Base-by-base conservation (phyloP, 345 rosid genomes). In the Lumnitzera racemosa region DNA sequence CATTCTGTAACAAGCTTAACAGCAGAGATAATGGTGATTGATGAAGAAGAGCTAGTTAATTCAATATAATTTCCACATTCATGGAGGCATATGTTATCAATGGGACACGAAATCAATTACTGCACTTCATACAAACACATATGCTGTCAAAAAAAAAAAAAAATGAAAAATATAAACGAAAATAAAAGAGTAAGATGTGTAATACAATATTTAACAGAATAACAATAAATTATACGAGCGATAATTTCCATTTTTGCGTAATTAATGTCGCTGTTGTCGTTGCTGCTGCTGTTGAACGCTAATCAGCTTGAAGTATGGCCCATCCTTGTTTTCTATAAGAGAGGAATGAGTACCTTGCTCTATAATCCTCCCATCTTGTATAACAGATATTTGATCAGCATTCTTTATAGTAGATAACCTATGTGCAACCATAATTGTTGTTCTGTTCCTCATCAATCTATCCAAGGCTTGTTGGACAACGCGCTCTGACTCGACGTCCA, bases 401-500 rank as follows among this genome's bases (percentile, higher is more conserved):
- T 86, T 82, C 64, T 88, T 83, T 15, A 95, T 86, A 3, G 99
- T 90, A 15, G 97, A 83, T 36, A 95, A 73, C 76, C 99, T 74
- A 63, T 95, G 99, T 7, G 99, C 97, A 72, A 95, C 99, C 67
- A 95, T 72, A 23, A 95, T 72, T 0, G 97, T 90, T 5, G 99
- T 88, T 17, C 96, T 73, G 69, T 81, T 80, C 59, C 56, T 78
- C 96, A 90, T 95, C 66, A 95, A 61, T 55, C 84, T 71, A 57
- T 95, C 96, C 29, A 95, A 74, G n/a, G 99, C 99, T 79, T 90
- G 91, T 52, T 90, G 96, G 65, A 92, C 97, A 3, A 88, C 74
- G 1, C 86, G 83, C 66, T 94, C 97, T 0, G 96, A 90, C 64
- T 88, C 99, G 29, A 80, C 73, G 1, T 90, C 97, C 9, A 94